Evolutionary conservation across 305 asterid species (phyloP).

Genomic region (Solanum hybrid): DNA sequence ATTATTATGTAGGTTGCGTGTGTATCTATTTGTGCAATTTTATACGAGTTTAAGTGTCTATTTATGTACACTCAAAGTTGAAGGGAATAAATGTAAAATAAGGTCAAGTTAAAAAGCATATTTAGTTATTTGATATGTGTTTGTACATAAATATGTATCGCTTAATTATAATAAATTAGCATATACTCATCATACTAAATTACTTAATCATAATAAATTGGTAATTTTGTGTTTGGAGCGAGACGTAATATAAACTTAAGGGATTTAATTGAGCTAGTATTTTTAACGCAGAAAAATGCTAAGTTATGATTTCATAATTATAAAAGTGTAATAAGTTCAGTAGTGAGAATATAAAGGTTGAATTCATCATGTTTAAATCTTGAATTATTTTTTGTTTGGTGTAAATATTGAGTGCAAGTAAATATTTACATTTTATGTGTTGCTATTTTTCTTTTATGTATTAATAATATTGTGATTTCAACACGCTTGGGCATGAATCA

Average conservation of each 20-base stretch:
- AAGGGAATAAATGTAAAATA: fast-evolving
- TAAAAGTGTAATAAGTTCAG: not conserved
- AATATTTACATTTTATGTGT: not conserved
- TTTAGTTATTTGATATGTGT: not conserved
- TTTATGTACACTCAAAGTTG: too few species aligned
- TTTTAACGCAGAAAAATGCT: not conserved
- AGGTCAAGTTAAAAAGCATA: too few species aligned
- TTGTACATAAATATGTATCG: not conserved
- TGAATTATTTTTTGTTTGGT: not conserved
- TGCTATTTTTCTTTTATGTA: not conserved
- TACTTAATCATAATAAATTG: not conserved
- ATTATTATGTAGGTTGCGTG: not conserved
- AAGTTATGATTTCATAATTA: not conserved
- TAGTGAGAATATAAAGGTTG: not conserved
- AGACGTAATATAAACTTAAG: not conserved
- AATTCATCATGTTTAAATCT: not conserved
- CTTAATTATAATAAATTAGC: not conserved
- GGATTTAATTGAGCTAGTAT: not conserved
- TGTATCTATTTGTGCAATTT: fast-evolving
- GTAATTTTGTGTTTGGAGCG: not conserved
- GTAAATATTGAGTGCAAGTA: not conserved
- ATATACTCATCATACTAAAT: not conserved
- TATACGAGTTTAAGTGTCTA: too few species aligned
- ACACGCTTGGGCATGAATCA: not conserved
- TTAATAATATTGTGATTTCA: not conserved